Conservation (phyloP, 352 stramenopile genomes). For the Thraustotheca clavata region DNA sequence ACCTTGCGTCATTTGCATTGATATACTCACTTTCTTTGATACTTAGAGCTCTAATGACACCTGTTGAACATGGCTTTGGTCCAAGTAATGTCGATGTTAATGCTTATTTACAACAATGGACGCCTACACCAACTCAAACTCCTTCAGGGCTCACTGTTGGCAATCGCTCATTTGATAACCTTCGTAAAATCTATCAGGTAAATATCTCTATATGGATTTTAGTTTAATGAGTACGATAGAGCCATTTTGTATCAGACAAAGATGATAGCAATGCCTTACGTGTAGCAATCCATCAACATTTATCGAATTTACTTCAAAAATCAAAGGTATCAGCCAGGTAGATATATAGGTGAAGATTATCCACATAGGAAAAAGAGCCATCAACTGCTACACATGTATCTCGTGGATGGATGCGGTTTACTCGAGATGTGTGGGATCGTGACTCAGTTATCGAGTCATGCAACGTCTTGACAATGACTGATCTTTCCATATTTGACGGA, state of each 20-base stretch:
- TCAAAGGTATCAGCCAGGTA: neutral
- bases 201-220: neutral
- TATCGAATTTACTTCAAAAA: neutral
- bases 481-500: constrained; percentile 78
- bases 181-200: constrained; percentile 17
- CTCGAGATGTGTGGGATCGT: constrained; percentile 61
- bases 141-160: neutral
- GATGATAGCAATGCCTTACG: constrained; percentile 2
- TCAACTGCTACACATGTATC: neutral
- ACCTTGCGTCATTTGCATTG: constrained; percentile 23
- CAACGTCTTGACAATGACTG: constrained; percentile 34
- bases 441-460: neutral
- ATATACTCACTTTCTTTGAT: neutral
- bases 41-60: constrained; percentile 10
- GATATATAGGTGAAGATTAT: neutral
- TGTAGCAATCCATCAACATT: constrained; percentile 5
- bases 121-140: neutral
- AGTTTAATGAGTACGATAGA: neutral
- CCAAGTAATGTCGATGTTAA: constrained; percentile 10
- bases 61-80: neutral
- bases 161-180: constrained; percentile 14
- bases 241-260: neutral
- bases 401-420: constrained; percentile 43
- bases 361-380: neutral
- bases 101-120: constrained; percentile 19